A percentile compares a stretch with the other conserved stretches of the same genome.
Conservation (phyloP, 2,329 filamentous ascomycete genomes). For the Talaromyces sp. region DNA sequence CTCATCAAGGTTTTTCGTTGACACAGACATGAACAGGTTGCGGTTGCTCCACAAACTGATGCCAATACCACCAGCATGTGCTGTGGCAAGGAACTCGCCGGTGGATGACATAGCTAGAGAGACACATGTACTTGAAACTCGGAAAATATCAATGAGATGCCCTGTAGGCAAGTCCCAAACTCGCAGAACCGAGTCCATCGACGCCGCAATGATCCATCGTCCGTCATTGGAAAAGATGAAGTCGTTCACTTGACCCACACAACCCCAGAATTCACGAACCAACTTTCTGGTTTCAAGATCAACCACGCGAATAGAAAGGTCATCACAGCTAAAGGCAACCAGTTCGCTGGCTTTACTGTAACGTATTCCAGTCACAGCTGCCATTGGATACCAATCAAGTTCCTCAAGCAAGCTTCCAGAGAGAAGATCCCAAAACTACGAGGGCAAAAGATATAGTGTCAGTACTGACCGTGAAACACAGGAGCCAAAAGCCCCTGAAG, state of each 20-base stretch:
- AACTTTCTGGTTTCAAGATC: slow-evolving; percentile 89
- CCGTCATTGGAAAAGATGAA: slow-evolving; percentile 91
- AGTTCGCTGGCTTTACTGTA: slow-evolving; percentile 85
- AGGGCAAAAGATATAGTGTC: background rate
- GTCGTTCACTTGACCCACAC: slow-evolving; percentile 72
- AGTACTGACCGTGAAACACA: background rate
- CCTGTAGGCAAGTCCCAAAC: slow-evolving; percentile 96
- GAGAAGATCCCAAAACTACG: slow-evolving; percentile 87
- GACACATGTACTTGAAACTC: slow-evolving; percentile 75
- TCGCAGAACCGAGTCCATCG: slow-evolving; percentile 75
- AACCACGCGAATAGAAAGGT: slow-evolving; percentile 82
- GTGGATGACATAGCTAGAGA: slow-evolving; percentile 85
- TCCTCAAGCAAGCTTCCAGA: slow-evolving; percentile 78
- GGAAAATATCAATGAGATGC: slow-evolving; percentile 91
- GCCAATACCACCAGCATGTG: slow-evolving; percentile 78
- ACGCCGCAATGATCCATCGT: slow-evolving; percentile 88
- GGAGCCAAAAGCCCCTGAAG: background rate
- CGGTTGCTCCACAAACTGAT: slow-evolving; percentile 97
- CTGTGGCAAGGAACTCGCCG: slow-evolving; percentile 92
- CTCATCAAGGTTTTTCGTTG: slow-evolving; percentile 82
- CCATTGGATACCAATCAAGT: slow-evolving; percentile 80
- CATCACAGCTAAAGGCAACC: slow-evolving; percentile 84
- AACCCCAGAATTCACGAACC: slow-evolving; percentile 90
- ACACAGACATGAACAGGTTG: slow-evolving; percentile 83
- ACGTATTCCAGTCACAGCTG: slow-evolving; percentile 72